These are phyloP conservation scores for Davidsoniella neocaledoniae DNA, from an alignment of 2,329 filamentous ascomycete genomes.

Conservation along the genomic window DNA sequence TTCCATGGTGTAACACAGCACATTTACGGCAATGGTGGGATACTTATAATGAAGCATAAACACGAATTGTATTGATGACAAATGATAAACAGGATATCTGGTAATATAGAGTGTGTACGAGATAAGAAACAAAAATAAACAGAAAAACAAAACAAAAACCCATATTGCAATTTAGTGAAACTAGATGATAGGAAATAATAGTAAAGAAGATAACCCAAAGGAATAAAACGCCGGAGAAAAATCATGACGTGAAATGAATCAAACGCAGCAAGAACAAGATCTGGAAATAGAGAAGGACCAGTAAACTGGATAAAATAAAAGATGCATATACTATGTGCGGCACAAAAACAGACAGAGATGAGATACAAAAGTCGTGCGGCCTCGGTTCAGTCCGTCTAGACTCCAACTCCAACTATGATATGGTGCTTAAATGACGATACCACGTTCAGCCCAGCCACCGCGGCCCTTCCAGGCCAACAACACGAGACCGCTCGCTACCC, in stretches of 20 bases:
- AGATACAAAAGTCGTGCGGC: too few species aligned
- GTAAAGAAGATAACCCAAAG: neutral
- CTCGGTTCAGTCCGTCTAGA: neutral
- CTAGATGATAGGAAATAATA: neutral
- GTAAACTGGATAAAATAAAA: too few species aligned
- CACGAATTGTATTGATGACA: neutral
- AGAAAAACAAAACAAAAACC: neutral
- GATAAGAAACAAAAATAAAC: neutral
- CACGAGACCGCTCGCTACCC: constrained; percentile 57
- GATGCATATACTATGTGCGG: too few species aligned
- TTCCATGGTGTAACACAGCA: constrained; percentile 33
- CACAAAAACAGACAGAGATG: too few species aligned
- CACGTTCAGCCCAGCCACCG: constrained; percentile 58
- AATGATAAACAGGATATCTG: too few species aligned
- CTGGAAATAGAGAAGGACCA: too few species aligned
- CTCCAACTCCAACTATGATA: neutral
- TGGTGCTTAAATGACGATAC: constrained; percentile 41
- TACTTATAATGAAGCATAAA: neutral
- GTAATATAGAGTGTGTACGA: neutral
- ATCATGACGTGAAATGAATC: too few species aligned
- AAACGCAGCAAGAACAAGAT: too few species aligned
- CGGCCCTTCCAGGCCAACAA: constrained; percentile 67
- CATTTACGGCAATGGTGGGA: constrained; percentile 31
- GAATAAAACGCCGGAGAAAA: neutral
- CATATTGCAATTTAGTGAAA: neutral